Evolutionary conservation across 192 early-diverging fungal species (phyloP).

Genomic region (Coemansia sp.): DNA sequence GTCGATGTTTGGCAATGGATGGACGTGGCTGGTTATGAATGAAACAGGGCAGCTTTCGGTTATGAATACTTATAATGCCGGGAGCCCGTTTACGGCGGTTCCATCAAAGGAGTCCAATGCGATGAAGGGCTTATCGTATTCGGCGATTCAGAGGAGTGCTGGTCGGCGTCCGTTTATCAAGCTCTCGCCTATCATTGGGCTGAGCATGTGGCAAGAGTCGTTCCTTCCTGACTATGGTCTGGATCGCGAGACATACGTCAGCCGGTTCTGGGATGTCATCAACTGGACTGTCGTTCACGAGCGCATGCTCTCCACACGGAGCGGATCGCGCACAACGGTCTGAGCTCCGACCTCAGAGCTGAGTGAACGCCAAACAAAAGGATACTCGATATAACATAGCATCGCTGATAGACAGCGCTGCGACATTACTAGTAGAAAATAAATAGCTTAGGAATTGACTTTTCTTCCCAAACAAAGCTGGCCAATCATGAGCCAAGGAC

Average conservation of each 20-base stretch:
- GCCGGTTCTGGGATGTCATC: conserved; percentile 52
- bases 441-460: not conserved
- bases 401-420: not conserved
- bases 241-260: conserved; percentile 44
- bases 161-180: conserved; percentile 28
- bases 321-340: not conserved
- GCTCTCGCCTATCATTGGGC: conserved; percentile 42
- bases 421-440: not conserved
- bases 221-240: conserved; percentile 52
- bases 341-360: not conserved
- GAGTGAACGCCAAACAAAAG: not conserved
- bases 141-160: conserved; percentile 21
- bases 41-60: conserved; percentile 41
- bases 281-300: conserved; percentile 53
- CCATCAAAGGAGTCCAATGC: conserved; percentile 16
- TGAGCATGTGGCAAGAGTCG: conserved; percentile 60
- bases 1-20: conserved; percentile 56
- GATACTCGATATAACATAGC: not conserved
- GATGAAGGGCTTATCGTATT: conserved; percentile 25
- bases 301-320: conserved; percentile 31
- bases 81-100: conserved; percentile 44
- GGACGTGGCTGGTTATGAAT: conserved; percentile 57
- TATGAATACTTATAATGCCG: conserved; percentile 55
- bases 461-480: not conserved
- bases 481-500: no score